These are phyloP conservation scores for Lachancea kluyveri DNA, from an alignment of 805 yeast genomes.

Conservation along the genomic window DNA sequence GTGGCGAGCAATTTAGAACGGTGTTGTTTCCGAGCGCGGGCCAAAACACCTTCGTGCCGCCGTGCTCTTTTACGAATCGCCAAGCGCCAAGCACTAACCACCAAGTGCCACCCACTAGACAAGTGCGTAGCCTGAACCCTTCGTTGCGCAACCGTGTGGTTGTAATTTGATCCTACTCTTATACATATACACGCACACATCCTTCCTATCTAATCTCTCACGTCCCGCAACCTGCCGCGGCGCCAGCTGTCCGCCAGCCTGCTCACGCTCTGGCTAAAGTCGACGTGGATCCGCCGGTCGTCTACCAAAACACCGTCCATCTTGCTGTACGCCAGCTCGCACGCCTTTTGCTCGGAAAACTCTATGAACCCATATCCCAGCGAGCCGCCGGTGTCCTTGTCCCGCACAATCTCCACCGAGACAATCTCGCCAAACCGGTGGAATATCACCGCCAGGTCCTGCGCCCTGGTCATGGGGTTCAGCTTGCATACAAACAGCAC, in stretches of 20 bases:
- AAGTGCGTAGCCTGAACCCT: no score
- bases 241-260: neutral
- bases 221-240: no score
- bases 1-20: neutral
- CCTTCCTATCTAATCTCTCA: no score
- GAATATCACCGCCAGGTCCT: conserved; percentile 50
- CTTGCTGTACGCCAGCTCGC: conserved; percentile 57
- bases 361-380: conserved; percentile 62
- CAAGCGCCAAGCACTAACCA: no score
- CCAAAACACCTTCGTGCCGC: no score
- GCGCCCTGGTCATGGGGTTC: conserved; percentile 55
- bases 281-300: conserved; percentile 58
- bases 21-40: no score
- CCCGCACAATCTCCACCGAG: conserved; percentile 47
- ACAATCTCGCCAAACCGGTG: conserved; percentile 53
- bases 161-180: no score
- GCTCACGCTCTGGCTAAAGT: conserved; percentile 54
- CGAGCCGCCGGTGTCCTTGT: conserved; percentile 41
- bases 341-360: conserved; percentile 39
- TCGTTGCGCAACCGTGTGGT: no score
- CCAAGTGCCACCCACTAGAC: no score
- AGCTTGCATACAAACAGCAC: conserved; percentile 58
- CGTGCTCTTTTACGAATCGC: no score
- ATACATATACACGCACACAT: no score
- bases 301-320: conserved; percentile 61